Evolutionary conservation across 306 rosid species (phyloP), one percentile per base, ranked within the genome.

Genomic region (Urtica urens): DNA sequence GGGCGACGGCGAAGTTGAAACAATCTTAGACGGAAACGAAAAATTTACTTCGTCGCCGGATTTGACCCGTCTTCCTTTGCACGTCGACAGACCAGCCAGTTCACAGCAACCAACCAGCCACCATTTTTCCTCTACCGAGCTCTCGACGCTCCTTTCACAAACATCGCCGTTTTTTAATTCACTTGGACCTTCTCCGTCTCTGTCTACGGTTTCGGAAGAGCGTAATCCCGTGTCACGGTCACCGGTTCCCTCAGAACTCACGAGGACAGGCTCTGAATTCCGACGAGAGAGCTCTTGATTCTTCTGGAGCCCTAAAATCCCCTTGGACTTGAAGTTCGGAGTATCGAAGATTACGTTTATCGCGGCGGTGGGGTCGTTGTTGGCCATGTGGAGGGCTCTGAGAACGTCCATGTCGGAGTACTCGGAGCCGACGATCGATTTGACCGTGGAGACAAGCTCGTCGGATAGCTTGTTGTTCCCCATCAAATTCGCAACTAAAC

Each of bases 301-400:
- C 15, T 9, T 68, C 26, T 13, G 54, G 17, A 22, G n/a, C 27
- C 40, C 65, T 7, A 46, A 20, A 38, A 34, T 63, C 14, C 34
- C 71, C 27, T 69, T 71, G 19, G 42, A 58, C 47, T 65, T 79
- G 51, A 64, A 64, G 51, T 41, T 53, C 29, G 82, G 59, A 9
- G 73, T 56, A 45, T 84, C 95, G 54, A 84, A 84, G 40, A 88
- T 72, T 48, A 88, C 77, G 60, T 88, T 88, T 47, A 88, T 84
- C 38, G 97, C 97, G 7, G 90, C 93, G 16, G 93, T 84, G 72
- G 71, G 75, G 70, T 88, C 93, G 66, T 84, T 81, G 45, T 84
- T 78, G 49, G 93, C 90, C 86, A 84, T 42, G 71, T 88, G 95
- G 0, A 88, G 75, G 39, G 97, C 95, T 77, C 97, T 77, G 72